A percentile compares a stretch with the other conserved stretches of the same genome.
These are phyloP conservation scores for Penicillium samsonianum DNA, from an alignment of 495 filamentous ascomycete species.

Conservation along the genomic window DNA sequence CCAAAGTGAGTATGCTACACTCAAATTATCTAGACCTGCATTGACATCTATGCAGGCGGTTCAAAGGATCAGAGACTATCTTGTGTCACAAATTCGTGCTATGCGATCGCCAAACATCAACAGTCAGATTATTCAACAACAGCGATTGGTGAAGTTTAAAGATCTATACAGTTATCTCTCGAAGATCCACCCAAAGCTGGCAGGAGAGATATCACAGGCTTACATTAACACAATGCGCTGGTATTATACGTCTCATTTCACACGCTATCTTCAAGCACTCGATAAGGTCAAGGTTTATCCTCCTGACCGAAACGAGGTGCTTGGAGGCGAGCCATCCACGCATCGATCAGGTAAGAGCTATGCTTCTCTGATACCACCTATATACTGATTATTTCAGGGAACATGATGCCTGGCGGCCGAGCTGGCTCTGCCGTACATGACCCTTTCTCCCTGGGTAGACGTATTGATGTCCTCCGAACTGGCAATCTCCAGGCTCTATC, in stretches of 20 bases:
- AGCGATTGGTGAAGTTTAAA: slow-evolving; percentile 81
- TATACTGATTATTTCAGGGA: slow-evolving; percentile 27
- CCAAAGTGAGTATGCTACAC: slow-evolving; percentile 60
- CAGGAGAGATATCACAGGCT: slow-evolving; percentile 85
- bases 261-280: slow-evolving; percentile 79
- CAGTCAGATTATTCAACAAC: slow-evolving; percentile 91
- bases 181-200: slow-evolving; percentile 72
- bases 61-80: slow-evolving; percentile 88
- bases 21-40: not conserved
- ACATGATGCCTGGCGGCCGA: slow-evolving; percentile 38
- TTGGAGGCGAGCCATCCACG: slow-evolving; percentile 73
- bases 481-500: slow-evolving; percentile 69
- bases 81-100: slow-evolving; percentile 91
- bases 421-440: slow-evolving; percentile 71
- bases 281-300: slow-evolving; percentile 80
- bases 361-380: not conserved
- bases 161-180: slow-evolving; percentile 84
- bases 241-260: slow-evolving; percentile 94
- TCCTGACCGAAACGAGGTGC: slow-evolving; percentile 79
- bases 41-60: slow-evolving; percentile 61
- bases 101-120: slow-evolving; percentile 93
- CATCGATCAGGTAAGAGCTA: slow-evolving; percentile 51
- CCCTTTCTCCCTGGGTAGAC: slow-evolving; percentile 81
- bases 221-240: slow-evolving; percentile 99
- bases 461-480: slow-evolving; percentile 75